These are phyloP conservation scores for Gloeopeniophorella convolvens DNA, from an alignment of 768 basidiomycete species.

Conservation along the genomic window DNA sequence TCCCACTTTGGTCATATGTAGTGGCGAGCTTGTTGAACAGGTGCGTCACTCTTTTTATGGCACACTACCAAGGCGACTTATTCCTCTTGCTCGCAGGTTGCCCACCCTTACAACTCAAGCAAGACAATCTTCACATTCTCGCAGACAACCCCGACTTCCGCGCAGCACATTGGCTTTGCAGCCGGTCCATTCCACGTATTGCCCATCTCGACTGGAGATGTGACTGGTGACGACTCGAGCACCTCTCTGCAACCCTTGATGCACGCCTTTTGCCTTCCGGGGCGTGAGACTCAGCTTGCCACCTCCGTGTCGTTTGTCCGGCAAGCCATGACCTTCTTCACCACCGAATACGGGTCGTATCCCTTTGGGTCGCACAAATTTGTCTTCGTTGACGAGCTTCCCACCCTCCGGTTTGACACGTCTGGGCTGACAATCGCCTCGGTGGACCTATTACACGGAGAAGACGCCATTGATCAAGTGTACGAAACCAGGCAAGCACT, in stretches of 20 bases:
- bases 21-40: constrained; percentile 93
- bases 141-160: constrained; percentile 80
- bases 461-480: constrained; percentile 88
- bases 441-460: constrained; percentile 77
- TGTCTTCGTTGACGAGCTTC: constrained; percentile 88
- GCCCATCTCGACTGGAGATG: constrained; percentile 56
- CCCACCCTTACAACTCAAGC: constrained; percentile 88
- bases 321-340: constrained; percentile 87
- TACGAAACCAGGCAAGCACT: constrained; percentile 84
- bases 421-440: constrained; percentile 78
- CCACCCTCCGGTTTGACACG: constrained; percentile 74
- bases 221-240: constrained; percentile 52
- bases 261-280: constrained; percentile 90
- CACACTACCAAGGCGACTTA: constrained; percentile 10
- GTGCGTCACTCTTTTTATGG: constrained; percentile 32
- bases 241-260: constrained; percentile 66
- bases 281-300: constrained; percentile 66
- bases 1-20: constrained; percentile 86
- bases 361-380: constrained; percentile 93
- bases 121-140: constrained; percentile 94
- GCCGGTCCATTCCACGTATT: constrained; percentile 89
- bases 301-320: constrained; percentile 73
- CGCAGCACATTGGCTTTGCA: constrained; percentile 95
- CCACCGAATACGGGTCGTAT: constrained; percentile 89
- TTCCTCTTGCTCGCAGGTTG: constrained; percentile 46